These are phyloP conservation scores for Wilcoxina mikolae DNA, from an alignment of 495 filamentous ascomycete genomes.

Conservation along the genomic window DNA sequence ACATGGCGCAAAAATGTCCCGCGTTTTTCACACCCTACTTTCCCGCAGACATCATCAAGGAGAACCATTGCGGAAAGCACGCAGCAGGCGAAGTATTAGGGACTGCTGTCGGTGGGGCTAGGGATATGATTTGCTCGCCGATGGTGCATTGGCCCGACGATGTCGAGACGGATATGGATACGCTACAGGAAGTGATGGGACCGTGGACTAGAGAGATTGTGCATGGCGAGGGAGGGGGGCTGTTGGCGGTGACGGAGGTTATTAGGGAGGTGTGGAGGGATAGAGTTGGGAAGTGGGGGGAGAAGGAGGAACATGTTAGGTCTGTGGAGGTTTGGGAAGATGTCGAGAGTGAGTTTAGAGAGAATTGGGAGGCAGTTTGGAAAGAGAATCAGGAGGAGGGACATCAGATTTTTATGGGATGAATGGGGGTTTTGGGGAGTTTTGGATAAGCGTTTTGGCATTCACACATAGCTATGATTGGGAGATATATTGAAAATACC, in stretches of 20 bases:
- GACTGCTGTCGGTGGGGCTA: background rate
- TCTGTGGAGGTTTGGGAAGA: background rate
- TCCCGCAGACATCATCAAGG: background rate
- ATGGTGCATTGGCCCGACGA: slow-evolving; percentile 1
- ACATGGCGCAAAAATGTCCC: slow-evolving; percentile 18
- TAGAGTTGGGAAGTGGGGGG: slow-evolving; percentile 16
- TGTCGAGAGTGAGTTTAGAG: background rate
- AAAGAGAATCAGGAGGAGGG: slow-evolving; percentile 8
- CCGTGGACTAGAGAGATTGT: slow-evolving; percentile 16
- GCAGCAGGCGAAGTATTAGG: slow-evolving; percentile 5
- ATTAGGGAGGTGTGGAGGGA: slow-evolving; percentile 19
- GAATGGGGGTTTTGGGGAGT: too few species aligned
- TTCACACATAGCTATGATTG: too few species aligned
- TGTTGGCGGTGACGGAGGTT: slow-evolving; percentile 12
- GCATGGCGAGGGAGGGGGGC: slow-evolving; percentile 10
- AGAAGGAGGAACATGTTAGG: slow-evolving; percentile 18
- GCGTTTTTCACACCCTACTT: slow-evolving; percentile 17
- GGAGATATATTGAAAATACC: too few species aligned
- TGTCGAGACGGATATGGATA: background rate
- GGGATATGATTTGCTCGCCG: background rate
- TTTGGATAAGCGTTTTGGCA: too few species aligned
- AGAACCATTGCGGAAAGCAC: slow-evolving; percentile 19
- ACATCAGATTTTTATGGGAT: background rate
- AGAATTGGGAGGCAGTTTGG: background rate
- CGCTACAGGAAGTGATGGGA: slow-evolving; percentile 5